Base-by-base conservation (phyloP, 75 land plant genomes). In the Picea glauca region DNA sequence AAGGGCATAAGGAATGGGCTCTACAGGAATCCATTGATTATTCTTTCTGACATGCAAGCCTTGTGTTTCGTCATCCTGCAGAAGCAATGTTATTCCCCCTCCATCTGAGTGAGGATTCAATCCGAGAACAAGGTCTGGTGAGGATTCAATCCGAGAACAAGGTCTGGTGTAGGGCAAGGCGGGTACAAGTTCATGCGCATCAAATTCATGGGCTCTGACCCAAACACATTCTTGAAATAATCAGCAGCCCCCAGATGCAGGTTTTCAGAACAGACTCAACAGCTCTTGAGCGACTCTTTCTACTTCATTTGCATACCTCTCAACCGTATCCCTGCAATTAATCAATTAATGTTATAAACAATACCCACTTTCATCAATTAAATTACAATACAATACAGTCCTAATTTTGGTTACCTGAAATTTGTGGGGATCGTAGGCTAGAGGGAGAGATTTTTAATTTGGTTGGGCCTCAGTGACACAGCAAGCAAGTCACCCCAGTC, bases 41-140 rank as follows among this genome's bases (percentile, higher is more conserved):
- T 26, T 26, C 26, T 26, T 26, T 26, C n/a, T n/a, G n/a, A n/a
- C 58, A 67, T 11, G 86, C 83, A 26, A 26, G 26, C 26, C 26
- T 26, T 26, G 26, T 26, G 26, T 26, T 26, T 26, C 0, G 26
- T 26, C 26, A 26, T 26, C 26, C 26, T 26, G 26, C 26, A 26
- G 26, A 26, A 26, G 26, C 26, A 26, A 26, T 26, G 26, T 26
- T 26, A 26, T 26, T 26, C 58, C 74, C 14, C 87, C 83, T 76
- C 77, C 79, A 80, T 89, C 93, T 17, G 91, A 87, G 62, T 91
- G 93, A 35, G 91, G n/a, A n/a, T n/a, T n/a, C n/a, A n/a, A n/a
- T n/a, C n/a, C n/a, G n/a, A n/a, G n/a, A n/a, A n/a, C n/a, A n/a
- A n/a, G n/a, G n/a, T n/a, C n/a, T n/a, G n/a, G n/a, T n/a, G n/a